These are phyloP conservation scores for Geranium brycei DNA, from an alignment of 345 rosid species.

Conservation along the genomic window DNA sequence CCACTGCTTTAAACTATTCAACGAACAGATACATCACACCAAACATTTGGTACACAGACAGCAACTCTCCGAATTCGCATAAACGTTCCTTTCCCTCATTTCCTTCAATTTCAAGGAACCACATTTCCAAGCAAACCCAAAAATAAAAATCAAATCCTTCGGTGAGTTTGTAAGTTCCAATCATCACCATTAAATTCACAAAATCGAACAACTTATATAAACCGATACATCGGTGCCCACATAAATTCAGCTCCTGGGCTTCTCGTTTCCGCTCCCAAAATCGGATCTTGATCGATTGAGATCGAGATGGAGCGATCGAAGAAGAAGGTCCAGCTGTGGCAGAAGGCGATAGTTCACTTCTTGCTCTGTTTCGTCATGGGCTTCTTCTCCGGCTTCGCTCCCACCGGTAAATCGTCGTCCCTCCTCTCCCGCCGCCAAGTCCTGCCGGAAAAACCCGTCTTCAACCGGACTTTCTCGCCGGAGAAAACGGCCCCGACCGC, in stretches of 20 bases:
- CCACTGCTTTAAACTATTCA: background rate
- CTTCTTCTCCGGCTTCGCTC: conserved; percentile 81
- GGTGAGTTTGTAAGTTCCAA: conserved; percentile 1
- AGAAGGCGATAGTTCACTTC: conserved; percentile 70
- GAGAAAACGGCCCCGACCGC: background rate
- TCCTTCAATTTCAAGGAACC: conserved; percentile 10
- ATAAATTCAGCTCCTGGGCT: background rate
- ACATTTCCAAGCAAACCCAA: background rate
- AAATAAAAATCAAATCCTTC: background rate
- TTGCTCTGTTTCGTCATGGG: conserved; percentile 79
- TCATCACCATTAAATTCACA: background rate
- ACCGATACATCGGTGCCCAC: background rate
- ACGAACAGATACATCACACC: conserved; percentile 7
- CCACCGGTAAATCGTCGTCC: conserved; percentile 46
- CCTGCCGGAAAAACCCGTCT: too few species aligned
- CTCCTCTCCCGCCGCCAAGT: conserved; percentile 7
- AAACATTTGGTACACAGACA: conserved; percentile 9
- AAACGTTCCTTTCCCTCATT: background rate
- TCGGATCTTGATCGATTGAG: background rate
- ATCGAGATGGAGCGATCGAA: conserved; percentile 54
- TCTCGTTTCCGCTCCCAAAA: conserved; percentile 6
- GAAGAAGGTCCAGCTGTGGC: conserved; percentile 74
- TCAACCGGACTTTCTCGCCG: background rate
- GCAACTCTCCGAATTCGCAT: conserved; percentile 1
- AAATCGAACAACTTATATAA: background rate